Conservation (phyloP, 1,284 basidiomycete genomes). For the Melanopsichium pennsylvanicum region DNA sequence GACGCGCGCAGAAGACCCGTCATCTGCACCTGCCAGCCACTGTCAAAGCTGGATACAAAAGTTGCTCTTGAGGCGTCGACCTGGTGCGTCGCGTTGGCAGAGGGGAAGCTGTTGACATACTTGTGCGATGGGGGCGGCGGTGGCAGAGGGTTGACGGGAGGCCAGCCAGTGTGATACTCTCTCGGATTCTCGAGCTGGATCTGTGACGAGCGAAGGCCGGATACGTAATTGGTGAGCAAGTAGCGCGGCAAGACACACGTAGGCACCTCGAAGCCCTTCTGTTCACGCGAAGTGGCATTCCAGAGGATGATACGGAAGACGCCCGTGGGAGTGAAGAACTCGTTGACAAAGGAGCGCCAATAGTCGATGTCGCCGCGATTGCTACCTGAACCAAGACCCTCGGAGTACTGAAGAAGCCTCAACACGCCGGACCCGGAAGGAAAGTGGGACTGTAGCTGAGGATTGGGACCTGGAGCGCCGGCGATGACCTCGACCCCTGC, state of each 20-base stretch:
- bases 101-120: slow-evolving; percentile 42
- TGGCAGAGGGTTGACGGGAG: slow-evolving; percentile 29
- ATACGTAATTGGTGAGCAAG: slow-evolving; percentile 51
- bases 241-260: slow-evolving; percentile 48
- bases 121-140: slow-evolving; percentile 38
- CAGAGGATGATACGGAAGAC: slow-evolving; percentile 45
- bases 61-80: slow-evolving; percentile 38
- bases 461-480: slow-evolving; percentile 32
- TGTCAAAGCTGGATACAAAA: slow-evolving; percentile 42
- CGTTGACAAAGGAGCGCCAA: slow-evolving; percentile 46
- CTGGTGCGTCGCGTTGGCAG: slow-evolving; percentile 46
- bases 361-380: slow-evolving; percentile 43
- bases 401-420: slow-evolving; percentile 44
- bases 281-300: slow-evolving; percentile 50
- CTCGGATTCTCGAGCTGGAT: slow-evolving; percentile 45
- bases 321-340: slow-evolving; percentile 47
- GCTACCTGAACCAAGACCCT: slow-evolving; percentile 29
- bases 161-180: slow-evolving; percentile 44
- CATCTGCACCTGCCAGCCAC: slow-evolving; percentile 54
- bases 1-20: slow-evolving; percentile 39
- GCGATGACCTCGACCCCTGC: slow-evolving; percentile 5
- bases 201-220: slow-evolving; percentile 30
- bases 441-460: slow-evolving; percentile 38
- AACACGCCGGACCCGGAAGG: slow-evolving; percentile 35
- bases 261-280: slow-evolving; percentile 53